phyloP scores from a whole-genome alignment of 805 yeast genomes.

The Pichia phayaonensis region DNA sequence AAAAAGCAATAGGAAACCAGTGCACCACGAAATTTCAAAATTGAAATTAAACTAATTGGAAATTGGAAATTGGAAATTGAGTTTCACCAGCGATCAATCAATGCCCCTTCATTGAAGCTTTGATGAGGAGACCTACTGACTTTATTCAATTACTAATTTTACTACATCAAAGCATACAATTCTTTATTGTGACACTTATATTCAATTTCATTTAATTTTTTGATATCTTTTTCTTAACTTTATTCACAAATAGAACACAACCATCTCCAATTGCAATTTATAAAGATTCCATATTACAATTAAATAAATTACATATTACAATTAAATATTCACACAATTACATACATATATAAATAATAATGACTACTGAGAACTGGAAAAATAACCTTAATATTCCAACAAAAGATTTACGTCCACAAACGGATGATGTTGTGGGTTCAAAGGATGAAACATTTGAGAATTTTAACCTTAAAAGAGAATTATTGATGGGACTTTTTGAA shows the following conservation, averaged over 20 bases:
- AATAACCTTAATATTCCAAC: constrained; percentile 62
- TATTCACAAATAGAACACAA: neutral
- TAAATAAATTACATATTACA: neutral
- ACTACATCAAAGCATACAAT: neutral
- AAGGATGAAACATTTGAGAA: constrained; percentile 90
- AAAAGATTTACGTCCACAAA: constrained; percentile 90
- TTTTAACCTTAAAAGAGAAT: constrained; percentile 82
- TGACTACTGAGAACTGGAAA: constrained; percentile 59
- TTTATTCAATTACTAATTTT: neutral
- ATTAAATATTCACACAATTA: neutral
- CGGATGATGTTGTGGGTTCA: constrained; percentile 90
- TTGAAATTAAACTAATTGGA: neutral
- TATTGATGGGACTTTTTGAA: constrained; percentile 96
- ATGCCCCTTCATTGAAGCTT: neutral
- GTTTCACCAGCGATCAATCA: neutral
- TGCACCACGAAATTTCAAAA: neutral
- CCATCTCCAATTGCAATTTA: neutral
- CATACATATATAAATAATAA: constrained; percentile 3
- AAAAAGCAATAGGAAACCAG: neutral
- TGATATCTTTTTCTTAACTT: neutral
- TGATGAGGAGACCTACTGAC: neutral
- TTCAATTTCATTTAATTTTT: neutral
- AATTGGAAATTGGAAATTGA: neutral
- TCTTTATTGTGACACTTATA: neutral
- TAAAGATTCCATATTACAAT: neutral